phyloP scores from a whole-genome alignment of 2,329 filamentous ascomycete species.

The Ascochyta viciae-villosae region DNA sequence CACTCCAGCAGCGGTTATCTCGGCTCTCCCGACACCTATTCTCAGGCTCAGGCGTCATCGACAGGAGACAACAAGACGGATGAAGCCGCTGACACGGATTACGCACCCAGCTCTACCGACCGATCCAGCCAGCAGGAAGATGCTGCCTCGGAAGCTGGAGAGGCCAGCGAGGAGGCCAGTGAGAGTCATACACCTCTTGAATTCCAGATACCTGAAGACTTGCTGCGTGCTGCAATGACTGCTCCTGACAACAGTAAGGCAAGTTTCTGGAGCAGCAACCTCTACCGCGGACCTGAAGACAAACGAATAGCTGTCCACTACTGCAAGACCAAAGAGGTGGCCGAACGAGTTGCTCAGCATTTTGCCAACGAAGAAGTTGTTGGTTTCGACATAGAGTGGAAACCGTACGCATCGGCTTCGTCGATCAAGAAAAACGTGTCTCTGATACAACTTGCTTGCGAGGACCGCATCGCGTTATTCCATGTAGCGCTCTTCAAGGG shows the following conservation, averaged over 20 bases:
- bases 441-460: conserved; percentile 81
- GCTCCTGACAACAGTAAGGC: conserved; percentile 39
- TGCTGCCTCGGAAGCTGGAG: conserved; percentile 3
- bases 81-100: not conserved
- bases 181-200: conserved; percentile 34
- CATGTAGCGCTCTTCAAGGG: conserved; percentile 67
- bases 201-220: conserved; percentile 43
- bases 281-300: conserved; percentile 67
- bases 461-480: conserved; percentile 79
- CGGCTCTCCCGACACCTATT: not conserved
- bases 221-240: conserved; percentile 37
- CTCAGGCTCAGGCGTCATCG: not conserved
- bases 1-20: not conserved
- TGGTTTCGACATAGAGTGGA: conserved; percentile 94
- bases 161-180: conserved; percentile 18
- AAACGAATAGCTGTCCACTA: conserved; percentile 76
- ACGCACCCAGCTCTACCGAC: not conserved
- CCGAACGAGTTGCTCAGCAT: conserved; percentile 71
- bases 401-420: conserved; percentile 41
- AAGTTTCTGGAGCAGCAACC: conserved; percentile 69
- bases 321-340: conserved; percentile 70
- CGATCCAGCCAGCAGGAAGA: not conserved
- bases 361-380: conserved; percentile 75
- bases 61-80: not conserved
- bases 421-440: conserved; percentile 83